Percentiles rank a stretch among this genome's conserved stretches.
Conservation (phyloP, 345 rosid species). For the Arabidopsis thaliana region TAIR10.1 NC_003074.8:548501-549000, state of each 20-base stretch:
- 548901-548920: no score
- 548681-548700: not conserved
- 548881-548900: no score
- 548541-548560: conserved; percentile 94
- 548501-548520: conserved; percentile 97
- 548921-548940: not conserved
- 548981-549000: no score
- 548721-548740: conserved; percentile 2
- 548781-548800: conserved; percentile 5
- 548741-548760: conserved; percentile 19
- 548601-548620: conserved; percentile 36
- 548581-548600: conserved; percentile 24
- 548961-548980: not conserved
- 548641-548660: conserved; percentile 13
- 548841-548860: no score
- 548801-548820: not conserved
- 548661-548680: conserved; percentile 20
- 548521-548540: conserved; percentile 97
- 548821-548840: not conserved
- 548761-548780: conserved; percentile 20
- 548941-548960: not conserved
- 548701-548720: not conserved
- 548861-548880: no score
- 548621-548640: not conserved
- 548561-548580: conserved; percentile 66